Percentiles rank a stretch among this genome's conserved stretches.
Evolutionary conservation across 1,284 basidiomycete genomes (phyloP).

Genomic region (Ceratobasidium sp.): DNA sequence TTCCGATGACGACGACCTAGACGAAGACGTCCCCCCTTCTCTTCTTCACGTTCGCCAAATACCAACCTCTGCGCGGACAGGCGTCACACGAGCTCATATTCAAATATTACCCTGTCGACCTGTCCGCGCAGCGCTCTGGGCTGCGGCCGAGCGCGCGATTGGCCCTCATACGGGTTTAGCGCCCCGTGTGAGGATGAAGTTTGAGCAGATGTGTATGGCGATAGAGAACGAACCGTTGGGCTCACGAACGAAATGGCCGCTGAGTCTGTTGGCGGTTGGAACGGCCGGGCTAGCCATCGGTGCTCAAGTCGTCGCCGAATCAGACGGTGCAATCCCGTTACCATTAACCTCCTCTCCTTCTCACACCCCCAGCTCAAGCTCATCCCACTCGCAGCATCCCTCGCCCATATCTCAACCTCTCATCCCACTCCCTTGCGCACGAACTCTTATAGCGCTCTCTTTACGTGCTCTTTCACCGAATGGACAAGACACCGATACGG

Average conservation of each 20-base stretch:
- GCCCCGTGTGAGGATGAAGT: constrained; percentile 64
- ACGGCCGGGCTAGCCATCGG: constrained; percentile 71
- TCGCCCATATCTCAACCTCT: constrained; percentile 43
- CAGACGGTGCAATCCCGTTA: constrained; percentile 30
- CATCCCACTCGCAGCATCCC: constrained; percentile 25
- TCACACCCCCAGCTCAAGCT: constrained; percentile 22
- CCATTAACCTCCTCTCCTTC: not conserved
- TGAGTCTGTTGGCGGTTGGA: constrained; percentile 71
- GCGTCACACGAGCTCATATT: constrained; percentile 45
- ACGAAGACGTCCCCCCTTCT: constrained; percentile 3
- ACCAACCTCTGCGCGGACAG: constrained; percentile 17
- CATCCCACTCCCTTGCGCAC: constrained; percentile 36
- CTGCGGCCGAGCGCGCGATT: constrained; percentile 37
- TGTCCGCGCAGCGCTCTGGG: constrained; percentile 35
- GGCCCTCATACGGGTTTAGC: constrained; percentile 35
- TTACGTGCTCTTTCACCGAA: constrained; percentile 23
- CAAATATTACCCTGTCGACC: constrained; percentile 27
- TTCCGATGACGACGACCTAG: constrained; percentile 18
- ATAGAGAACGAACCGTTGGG: constrained; percentile 48
- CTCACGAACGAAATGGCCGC: constrained; percentile 57
- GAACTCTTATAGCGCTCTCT: constrained; percentile 58
- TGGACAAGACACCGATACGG: constrained; percentile 28
- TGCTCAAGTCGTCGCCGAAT: constrained; percentile 58
- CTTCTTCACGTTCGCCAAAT: constrained; percentile 22
- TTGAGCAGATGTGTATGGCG: constrained; percentile 61